These are phyloP conservation scores for Monilinia polystroma DNA, from an alignment of 2,329 filamentous ascomycete species.

Conservation along the genomic window DNA sequence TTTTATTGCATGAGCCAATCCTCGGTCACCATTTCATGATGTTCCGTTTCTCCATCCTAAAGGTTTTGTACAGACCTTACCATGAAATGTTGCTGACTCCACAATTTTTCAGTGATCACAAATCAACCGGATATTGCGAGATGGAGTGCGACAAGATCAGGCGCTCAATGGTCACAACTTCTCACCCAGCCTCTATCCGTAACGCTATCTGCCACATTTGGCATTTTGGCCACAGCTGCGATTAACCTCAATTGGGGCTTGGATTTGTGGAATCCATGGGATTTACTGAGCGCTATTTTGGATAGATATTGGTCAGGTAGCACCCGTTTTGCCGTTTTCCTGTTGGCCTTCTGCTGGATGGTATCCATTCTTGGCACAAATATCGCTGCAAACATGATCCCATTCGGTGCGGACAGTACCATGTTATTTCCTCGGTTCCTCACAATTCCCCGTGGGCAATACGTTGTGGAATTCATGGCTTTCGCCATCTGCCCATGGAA, in stretches of 20 bases:
- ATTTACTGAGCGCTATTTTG: conserved; percentile 44
- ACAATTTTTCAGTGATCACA: conserved; percentile 38
- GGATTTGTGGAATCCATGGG: conserved; percentile 47
- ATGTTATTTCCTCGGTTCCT: conserved; percentile 54
- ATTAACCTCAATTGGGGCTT: conserved; percentile 41
- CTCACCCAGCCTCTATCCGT: conserved; percentile 36
- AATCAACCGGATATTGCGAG: conserved; percentile 49
- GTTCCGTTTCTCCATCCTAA: background rate
- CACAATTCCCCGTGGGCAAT: conserved; percentile 55
- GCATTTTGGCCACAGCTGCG: conserved; percentile 38
- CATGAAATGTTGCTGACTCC: background rate
- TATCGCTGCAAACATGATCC: conserved; percentile 56
- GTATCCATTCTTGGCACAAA: conserved; percentile 56
- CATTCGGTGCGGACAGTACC: conserved; percentile 54
- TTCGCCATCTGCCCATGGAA: conserved; percentile 64
- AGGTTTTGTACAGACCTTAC: background rate
- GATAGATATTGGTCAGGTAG: conserved; percentile 39
- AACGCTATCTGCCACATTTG: conserved; percentile 29
- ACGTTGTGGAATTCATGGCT: conserved; percentile 51
- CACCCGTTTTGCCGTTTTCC: conserved; percentile 44
- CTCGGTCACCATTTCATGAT: too few species aligned
- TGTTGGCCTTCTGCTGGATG: conserved; percentile 53
- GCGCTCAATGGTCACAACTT: conserved; percentile 46
- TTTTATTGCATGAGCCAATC: background rate
- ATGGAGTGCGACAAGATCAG: conserved; percentile 37